Conservation (phyloP, 768 basidiomycete species). For the Hericium erinaceus region DNA sequence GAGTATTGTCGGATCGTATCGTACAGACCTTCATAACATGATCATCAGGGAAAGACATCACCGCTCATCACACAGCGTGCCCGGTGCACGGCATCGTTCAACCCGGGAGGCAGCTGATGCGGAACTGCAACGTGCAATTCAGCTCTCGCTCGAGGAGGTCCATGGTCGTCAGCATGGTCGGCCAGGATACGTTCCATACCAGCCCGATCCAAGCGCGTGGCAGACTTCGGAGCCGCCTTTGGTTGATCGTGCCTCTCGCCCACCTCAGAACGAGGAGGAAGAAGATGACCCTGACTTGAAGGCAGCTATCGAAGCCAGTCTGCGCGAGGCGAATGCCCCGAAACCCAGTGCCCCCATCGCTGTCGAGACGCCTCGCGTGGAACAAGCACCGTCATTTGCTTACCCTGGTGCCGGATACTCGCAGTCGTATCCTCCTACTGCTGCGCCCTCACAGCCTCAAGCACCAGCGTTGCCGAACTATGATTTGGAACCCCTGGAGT, state of each 20-base stretch:
- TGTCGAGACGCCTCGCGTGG: slow-evolving; percentile 40
- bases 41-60: slow-evolving; percentile 29
- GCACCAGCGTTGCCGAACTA: slow-evolving; percentile 58
- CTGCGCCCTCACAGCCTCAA: slow-evolving; percentile 29
- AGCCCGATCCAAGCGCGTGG: slow-evolving; percentile 44
- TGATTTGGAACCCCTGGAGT: slow-evolving; percentile 75
- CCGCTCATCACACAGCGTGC: slow-evolving; percentile 45
- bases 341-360: slow-evolving; percentile 70
- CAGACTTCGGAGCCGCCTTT: slow-evolving; percentile 60
- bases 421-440: slow-evolving; percentile 36
- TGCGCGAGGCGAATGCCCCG: slow-evolving; percentile 76
- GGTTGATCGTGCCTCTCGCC: slow-evolving; percentile 29
- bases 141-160: slow-evolving; percentile 79
- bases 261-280: slow-evolving; percentile 35
- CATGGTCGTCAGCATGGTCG: slow-evolving; percentile 33
- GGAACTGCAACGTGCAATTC: slow-evolving; percentile 89
- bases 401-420: slow-evolving; percentile 29
- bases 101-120: slow-evolving; percentile 66
- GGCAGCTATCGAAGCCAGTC: slow-evolving; percentile 91
- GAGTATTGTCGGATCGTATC: slow-evolving; percentile 15
- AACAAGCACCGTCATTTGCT: slow-evolving; percentile 28
- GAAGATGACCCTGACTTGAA: slow-evolving; percentile 89
- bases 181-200: slow-evolving; percentile 60
- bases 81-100: slow-evolving; percentile 42
- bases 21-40: background rate